Conservation (phyloP, 306 rosid species). For the Prinsepia uniflora region DNA sequence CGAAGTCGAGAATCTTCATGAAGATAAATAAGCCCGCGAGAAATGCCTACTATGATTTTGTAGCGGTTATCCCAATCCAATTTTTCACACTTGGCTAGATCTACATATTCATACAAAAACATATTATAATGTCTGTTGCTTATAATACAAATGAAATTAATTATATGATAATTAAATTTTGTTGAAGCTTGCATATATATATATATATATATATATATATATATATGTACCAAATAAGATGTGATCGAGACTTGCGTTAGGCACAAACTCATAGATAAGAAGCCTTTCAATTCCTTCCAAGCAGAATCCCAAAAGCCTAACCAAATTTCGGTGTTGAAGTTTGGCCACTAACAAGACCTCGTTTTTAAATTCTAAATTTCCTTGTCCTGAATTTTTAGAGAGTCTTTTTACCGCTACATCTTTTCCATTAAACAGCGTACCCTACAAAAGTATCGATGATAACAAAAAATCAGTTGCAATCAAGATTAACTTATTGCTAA, state of each 20-base stretch:
- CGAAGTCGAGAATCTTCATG: slow-evolving; percentile 23
- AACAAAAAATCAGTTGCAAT: not conserved
- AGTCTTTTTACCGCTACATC: slow-evolving; percentile 39
- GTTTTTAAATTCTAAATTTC: slow-evolving; percentile 37
- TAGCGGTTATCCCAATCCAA: slow-evolving; percentile 12
- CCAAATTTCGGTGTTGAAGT: slow-evolving; percentile 44
- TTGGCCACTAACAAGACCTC: slow-evolving; percentile 39
- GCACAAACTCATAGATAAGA: slow-evolving; percentile 42
- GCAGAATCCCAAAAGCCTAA: slow-evolving; percentile 40
- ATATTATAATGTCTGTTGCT: not conserved
- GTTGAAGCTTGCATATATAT: too few relatives aligned
- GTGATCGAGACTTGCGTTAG: slow-evolving; percentile 40
- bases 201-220: too few relatives aligned
- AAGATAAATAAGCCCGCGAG: slow-evolving; percentile 23
- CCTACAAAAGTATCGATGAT: slow-evolving; percentile 15
- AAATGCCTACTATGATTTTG: slow-evolving; percentile 19
- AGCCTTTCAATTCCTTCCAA: slow-evolving; percentile 35
- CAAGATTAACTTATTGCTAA: too few relatives aligned
- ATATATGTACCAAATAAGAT: slow-evolving; percentile 31
- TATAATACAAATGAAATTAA: not conserved
- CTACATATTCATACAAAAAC: not conserved
- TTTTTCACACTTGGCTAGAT: not conserved
- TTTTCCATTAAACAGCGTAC: slow-evolving; percentile 22
- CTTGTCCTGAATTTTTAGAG: slow-evolving; percentile 33
- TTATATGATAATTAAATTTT: not conserved